phyloP scores from a whole-genome alignment of 78 protist species.

The Planoprotostelium fungivorum region DNA sequence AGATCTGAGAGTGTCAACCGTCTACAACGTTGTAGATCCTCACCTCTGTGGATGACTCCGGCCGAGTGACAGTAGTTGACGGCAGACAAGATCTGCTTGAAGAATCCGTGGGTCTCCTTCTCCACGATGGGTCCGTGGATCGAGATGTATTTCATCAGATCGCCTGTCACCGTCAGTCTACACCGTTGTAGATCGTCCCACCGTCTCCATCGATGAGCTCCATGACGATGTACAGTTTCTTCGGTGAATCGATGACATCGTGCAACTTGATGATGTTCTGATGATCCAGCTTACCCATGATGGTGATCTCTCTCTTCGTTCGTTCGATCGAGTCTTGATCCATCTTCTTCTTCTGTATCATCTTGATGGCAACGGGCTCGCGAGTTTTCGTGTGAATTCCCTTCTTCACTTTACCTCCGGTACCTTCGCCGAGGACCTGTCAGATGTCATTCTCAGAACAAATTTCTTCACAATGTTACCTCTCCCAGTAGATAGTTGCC shows the following conservation, averaged over 20 bases:
- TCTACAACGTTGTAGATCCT: slow-evolving; percentile 68
- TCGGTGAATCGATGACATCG: slow-evolving; percentile 36
- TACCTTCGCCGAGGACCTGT: background rate
- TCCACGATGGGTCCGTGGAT: slow-evolving; percentile 37
- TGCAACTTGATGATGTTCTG: slow-evolving; percentile 56
- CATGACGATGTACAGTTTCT: background rate
- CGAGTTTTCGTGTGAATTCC: background rate
- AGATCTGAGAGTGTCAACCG: background rate
- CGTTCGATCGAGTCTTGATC: background rate
- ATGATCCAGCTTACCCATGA: slow-evolving; percentile 45
- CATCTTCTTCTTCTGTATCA: background rate
- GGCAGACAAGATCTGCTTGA: slow-evolving; percentile 51
- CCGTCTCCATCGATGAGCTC: slow-evolving; percentile 8
- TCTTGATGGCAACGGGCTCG: background rate
- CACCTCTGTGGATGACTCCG: slow-evolving; percentile 79
- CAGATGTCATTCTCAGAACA: background rate
- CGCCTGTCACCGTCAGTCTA: too few relatives aligned
- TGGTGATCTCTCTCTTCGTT: slow-evolving; percentile 44
- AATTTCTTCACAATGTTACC: background rate
- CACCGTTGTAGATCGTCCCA: too few relatives aligned
- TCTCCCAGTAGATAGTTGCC: background rate
- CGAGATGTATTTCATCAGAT: slow-evolving; percentile 57
- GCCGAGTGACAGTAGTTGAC: slow-evolving; percentile 55
- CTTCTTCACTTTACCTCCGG: background rate
- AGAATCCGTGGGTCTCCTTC: slow-evolving; percentile 52